Base-by-base conservation (phyloP, 306 rosid species). In the Styphnolobium japonicum region DNA sequence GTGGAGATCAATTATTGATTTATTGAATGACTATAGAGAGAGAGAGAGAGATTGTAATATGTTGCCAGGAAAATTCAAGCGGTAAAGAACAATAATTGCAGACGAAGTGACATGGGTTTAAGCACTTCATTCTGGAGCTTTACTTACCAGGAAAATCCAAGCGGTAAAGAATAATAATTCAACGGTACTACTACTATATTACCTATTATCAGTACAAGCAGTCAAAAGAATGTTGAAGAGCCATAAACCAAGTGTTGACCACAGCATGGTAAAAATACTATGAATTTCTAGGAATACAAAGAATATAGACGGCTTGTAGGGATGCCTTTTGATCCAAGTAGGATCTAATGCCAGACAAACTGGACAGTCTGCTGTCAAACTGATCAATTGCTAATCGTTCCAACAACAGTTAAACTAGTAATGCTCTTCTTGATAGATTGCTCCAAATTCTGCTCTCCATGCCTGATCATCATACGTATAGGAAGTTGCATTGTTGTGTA, bases 391-490 rank as follows among this genome's bases (percentile, higher is more conserved):
- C 31, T 23, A 39, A 27, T 10, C 6, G 29, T 49, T 40, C 48
- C 2, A 45, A 51, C 42, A 71, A 53, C 7, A 64, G 12, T 36
- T 57, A 67, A 64, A 31, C 79, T 85, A 94, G 80, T 84, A 85
- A 71, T 89, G 86, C 74, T 91, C 96, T 7, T 93, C 90, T 81
- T 90, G 97, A 79, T 90, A 96, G 75, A 87, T 89, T 14, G 97
- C 98, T 73, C 98, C 96, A 76, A 96, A 96, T 81, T 96, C 99
- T 29, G 94, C 89, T 80, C 93, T 91, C 99, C 99, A 91, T 45
- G 98, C 93, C 81, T 93, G 98, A 83, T 95, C 99, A 58, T 90
- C 98, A 46, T 95, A 91, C 34, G 73, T 25, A 71, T 55, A 67
- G 7, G 85, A 84, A 67, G 71, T 42, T 52, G 87, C 75, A 86